Percentiles rank a stretch among this genome's conserved stretches.
Conservation (phyloP, 75 land plant genomes). For the Selaginella moellendorffii region DNA sequence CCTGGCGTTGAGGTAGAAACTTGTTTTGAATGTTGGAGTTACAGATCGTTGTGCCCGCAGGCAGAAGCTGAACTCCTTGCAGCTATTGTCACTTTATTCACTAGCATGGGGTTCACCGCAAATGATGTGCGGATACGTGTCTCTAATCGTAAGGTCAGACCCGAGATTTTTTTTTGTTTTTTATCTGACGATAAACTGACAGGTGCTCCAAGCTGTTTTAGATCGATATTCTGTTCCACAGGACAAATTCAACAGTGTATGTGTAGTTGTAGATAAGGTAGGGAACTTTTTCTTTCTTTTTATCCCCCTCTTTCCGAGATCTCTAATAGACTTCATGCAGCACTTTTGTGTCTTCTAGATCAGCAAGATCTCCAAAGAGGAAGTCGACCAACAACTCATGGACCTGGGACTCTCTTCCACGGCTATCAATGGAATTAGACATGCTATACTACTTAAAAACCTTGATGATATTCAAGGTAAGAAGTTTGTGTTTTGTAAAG, state of each 20-base stretch:
- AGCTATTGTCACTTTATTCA: conserved; percentile 76
- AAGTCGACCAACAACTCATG: conserved; percentile 52
- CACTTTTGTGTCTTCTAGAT: conserved; percentile 30
- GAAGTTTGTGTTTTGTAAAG: conserved; percentile 2
- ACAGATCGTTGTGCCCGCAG: conserved; percentile 19
- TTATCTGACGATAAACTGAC: background rate
- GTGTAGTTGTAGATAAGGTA: conserved; percentile 91
- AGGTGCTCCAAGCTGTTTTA: conserved; percentile 83
- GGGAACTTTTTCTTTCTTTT: no score
- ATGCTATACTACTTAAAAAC: conserved; percentile 55
- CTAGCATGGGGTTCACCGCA: conserved; percentile 63
- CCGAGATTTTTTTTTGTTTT: background rate
- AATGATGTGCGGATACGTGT: conserved; percentile 88
- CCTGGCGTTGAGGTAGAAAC: conserved; percentile 56
- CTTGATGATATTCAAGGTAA: conserved; percentile 70
- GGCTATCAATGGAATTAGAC: conserved; percentile 51
- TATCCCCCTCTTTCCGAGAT: no score
- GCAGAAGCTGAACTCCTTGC: conserved; percentile 95
- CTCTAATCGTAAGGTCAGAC: conserved; percentile 84
- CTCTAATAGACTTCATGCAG: background rate
- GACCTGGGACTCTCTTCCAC: conserved; percentile 41
- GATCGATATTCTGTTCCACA: conserved; percentile 46
- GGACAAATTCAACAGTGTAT: conserved; percentile 60
- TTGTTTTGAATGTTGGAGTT: background rate
- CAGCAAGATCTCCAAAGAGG: conserved; percentile 60